Conservation (phyloP, 164 flowering plant genomes). For the Kalanchoe fedtschenkoi region DNA sequence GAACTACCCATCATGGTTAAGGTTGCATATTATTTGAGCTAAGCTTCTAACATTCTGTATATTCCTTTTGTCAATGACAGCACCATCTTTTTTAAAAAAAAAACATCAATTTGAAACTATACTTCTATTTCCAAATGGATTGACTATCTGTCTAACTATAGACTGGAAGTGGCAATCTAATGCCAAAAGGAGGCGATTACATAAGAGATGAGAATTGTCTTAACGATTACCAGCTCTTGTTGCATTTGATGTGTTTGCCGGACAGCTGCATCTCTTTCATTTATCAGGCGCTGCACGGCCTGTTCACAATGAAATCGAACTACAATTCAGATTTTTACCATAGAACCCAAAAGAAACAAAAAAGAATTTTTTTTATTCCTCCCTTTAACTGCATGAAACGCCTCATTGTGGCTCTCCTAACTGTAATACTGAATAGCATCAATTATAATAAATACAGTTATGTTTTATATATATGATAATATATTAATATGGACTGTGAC, state of each 20-base stretch:
- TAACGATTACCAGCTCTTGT: slow-evolving; percentile 54
- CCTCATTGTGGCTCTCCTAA: too few relatives aligned
- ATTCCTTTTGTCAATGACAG: too few relatives aligned
- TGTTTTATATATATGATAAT: not conserved
- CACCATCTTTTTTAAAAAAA: too few relatives aligned
- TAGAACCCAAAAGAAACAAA: not conserved
- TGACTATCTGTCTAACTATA: too few relatives aligned
- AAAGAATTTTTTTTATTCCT: too few relatives aligned
- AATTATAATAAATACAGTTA: not conserved
- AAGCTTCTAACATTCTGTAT: too few relatives aligned
- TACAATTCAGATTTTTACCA: not conserved
- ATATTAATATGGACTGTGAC: too few relatives aligned
- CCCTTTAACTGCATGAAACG: too few relatives aligned
- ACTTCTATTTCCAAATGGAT: too few relatives aligned
- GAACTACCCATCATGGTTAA: too few relatives aligned
- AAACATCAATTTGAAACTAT: not conserved
- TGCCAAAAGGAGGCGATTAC: not conserved
- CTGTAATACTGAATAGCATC: not conserved
- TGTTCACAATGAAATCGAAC: slow-evolving; percentile 8
- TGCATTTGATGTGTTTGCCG: slow-evolving; percentile 54
- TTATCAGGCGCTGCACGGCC: slow-evolving; percentile 43
- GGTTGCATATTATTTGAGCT: too few relatives aligned
- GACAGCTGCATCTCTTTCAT: slow-evolving; percentile 66
- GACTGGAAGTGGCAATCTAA: too few relatives aligned
- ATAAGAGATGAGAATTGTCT: not conserved